These are phyloP conservation scores for Geotrichum bryndzae DNA, from an alignment of 1,139 yeast genomes.

Conservation along the genomic window DNA sequence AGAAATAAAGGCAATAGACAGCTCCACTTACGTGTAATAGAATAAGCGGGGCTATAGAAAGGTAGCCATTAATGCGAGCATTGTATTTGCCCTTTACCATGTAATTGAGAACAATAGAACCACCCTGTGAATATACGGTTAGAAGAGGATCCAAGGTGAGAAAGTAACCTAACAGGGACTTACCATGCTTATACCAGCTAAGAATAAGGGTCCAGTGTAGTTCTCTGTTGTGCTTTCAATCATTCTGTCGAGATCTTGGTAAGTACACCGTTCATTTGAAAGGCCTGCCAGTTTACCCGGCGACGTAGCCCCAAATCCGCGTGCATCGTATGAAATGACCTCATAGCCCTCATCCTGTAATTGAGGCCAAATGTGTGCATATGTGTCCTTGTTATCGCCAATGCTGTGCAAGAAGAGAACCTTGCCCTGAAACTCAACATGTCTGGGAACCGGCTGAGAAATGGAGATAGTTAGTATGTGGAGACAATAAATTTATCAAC, in stretches of 20 bases:
- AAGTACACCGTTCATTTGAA: slow-evolving; percentile 58
- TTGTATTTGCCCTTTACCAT: slow-evolving; percentile 60
- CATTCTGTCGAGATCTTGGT: slow-evolving; percentile 65
- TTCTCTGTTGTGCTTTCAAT: slow-evolving; percentile 31
- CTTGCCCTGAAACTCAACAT: slow-evolving; percentile 45
- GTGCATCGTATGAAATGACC: slow-evolving; percentile 71
- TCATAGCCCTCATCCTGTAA: slow-evolving; percentile 61
- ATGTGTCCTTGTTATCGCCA: slow-evolving; percentile 51
- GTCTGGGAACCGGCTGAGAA: slow-evolving; percentile 22
- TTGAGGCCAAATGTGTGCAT: slow-evolving; percentile 53
- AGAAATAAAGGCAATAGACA: slow-evolving; percentile 40
- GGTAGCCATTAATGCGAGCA: slow-evolving; percentile 49
- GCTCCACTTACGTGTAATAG: slow-evolving; percentile 38
- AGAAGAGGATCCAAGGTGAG: neutral
- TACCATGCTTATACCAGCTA: slow-evolving; percentile 72
- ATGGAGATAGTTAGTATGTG: neutral
- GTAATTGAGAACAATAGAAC: slow-evolving; percentile 72
- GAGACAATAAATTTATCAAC: no score
- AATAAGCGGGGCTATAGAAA: slow-evolving; percentile 65
- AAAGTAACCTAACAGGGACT: neutral
- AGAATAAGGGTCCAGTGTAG: slow-evolving; percentile 37
- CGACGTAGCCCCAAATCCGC: slow-evolving; percentile 76
- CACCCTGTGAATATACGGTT: slow-evolving; percentile 50
- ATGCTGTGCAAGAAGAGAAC: slow-evolving; percentile 67
- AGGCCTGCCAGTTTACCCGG: slow-evolving; percentile 52